Evolutionary conservation across 2,329 filamentous ascomycete genomes (phyloP), one percentile per base, ranked within the genome.

Genomic region (Aspergillus chevalieri): DNA sequence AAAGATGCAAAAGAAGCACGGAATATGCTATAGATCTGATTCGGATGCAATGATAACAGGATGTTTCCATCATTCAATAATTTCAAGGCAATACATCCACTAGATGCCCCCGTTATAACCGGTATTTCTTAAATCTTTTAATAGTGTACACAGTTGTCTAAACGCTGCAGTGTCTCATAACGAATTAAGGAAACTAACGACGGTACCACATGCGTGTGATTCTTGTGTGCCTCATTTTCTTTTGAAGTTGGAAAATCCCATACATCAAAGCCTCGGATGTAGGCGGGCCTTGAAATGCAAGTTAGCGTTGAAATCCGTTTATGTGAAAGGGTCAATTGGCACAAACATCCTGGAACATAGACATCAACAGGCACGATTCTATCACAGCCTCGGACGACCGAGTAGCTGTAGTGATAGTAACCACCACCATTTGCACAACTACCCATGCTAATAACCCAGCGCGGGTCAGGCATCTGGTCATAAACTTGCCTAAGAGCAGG

Each of bases 391-490:
- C 87, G 80, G 47, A 85, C 84, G 47, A 90, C 87, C 48, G 80
- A 84, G 73, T 92, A 92, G 70, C 84, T 87, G 76, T 92, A 92
- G 74, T 92, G 88, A 68, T 92, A 92, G 76, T 92, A 92, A 50
- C 88, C 87, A 61, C 87, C 88, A 55, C 87, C 87, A 70, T 92
- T 92, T 59, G 87, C 88, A 69, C 87, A 92, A 65, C 84, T 87
- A 19, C 87, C 87, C 88, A 92, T 92, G 63, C 84, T 87, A 64
- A 86, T 81, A 47, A 92, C 89, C 89, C 89, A 95, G 62, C 88
- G 81, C 33, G 89, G 90, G 44, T 95, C 90, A 43, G 90, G 90
- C 89, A 95, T 95, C 77, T 94, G 90, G 71, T 95, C 90, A 75
- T 95, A 95, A 54, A 94, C 86, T 74, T 93, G 88, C 70, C 90